phyloP scores from a whole-genome alignment of 2,329 filamentous ascomycete species.

The Penicillium griseofulvum region DNA sequence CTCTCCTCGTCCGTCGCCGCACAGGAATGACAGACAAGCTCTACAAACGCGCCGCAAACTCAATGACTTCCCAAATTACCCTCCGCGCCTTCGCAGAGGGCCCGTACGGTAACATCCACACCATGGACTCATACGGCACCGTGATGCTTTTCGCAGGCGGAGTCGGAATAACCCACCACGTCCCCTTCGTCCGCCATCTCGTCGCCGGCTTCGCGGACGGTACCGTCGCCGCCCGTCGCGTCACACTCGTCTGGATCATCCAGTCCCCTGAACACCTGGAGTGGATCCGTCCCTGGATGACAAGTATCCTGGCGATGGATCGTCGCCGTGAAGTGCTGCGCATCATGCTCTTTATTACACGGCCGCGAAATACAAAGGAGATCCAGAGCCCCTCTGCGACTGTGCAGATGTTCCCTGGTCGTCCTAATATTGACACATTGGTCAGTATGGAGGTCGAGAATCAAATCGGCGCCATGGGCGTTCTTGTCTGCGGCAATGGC shows the following conservation, averaged over 20 bases:
- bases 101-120: conserved; percentile 80
- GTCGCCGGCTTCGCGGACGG: conserved; percentile 66
- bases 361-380: conserved; percentile 78
- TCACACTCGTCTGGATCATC: conserved; percentile 90
- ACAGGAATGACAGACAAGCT: conserved; percentile 84
- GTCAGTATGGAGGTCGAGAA: conserved; percentile 76
- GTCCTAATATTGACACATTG: conserved; percentile 78
- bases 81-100: conserved; percentile 80
- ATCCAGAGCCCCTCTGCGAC: conserved; percentile 72
- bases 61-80: conserved; percentile 55
- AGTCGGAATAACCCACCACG: conserved; percentile 91
- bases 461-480: conserved; percentile 83
- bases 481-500: conserved; percentile 76
- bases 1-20: conserved; percentile 81
- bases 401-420: conserved; percentile 88
- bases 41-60: conserved; percentile 63
- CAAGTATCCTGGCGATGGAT: conserved; percentile 72
- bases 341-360: conserved; percentile 86
- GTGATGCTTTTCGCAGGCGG: conserved; percentile 87
- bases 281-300: conserved; percentile 89
- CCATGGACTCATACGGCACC: conserved; percentile 88
- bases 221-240: conserved; percentile 73
- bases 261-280: conserved; percentile 85
- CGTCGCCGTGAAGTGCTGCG: conserved; percentile 77
- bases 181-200: conserved; percentile 79